A percentile compares a stretch with the other conserved stretches of the same genome.
Conservation (phyloP, 352 stramenopile genomes). For the Thalassiosira mediterranea region DNA sequence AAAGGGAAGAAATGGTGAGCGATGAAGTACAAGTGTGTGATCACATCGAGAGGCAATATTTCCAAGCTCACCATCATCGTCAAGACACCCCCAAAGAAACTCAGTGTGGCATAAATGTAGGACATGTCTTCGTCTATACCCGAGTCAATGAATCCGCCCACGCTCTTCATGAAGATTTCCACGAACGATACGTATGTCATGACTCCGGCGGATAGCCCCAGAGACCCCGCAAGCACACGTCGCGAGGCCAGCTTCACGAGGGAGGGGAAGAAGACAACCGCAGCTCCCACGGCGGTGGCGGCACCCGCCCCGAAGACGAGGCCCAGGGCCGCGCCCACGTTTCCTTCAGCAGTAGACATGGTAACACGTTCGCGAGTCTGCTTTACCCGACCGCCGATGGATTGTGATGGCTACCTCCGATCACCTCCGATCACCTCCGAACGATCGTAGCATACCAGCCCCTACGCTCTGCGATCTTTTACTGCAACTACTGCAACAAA, state of each 20-base stretch:
- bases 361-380: too few species aligned
- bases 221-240: slow-evolving; percentile 73
- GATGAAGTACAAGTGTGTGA: not conserved
- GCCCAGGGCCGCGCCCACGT: slow-evolving; percentile 81
- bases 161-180: slow-evolving; percentile 82
- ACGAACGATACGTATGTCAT: slow-evolving; percentile 83
- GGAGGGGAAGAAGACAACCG: slow-evolving; percentile 85
- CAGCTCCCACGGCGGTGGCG: slow-evolving; percentile 79
- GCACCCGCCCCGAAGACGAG: slow-evolving; percentile 71
- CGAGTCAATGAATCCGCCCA: slow-evolving; percentile 64
- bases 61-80: slow-evolving; percentile 76
- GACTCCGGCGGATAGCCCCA: slow-evolving; percentile 84
- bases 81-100: slow-evolving; percentile 88
- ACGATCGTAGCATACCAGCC: too few species aligned
- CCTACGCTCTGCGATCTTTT: too few species aligned
- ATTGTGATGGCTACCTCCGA: too few species aligned
- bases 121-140: slow-evolving; percentile 69
- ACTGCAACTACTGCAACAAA: too few species aligned
- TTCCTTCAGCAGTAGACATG: slow-evolving; percentile 43
- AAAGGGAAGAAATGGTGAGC: slow-evolving; percentile 5
- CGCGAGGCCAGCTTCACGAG: slow-evolving; percentile 83
- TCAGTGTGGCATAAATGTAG: slow-evolving; percentile 86
- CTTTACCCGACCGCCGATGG: too few species aligned
- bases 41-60: slow-evolving; percentile 4
- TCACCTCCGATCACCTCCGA: too few species aligned